Conservation (phyloP, 2,329 filamentous ascomycete genomes). For the Drechslerella stenobrocha region DNA sequence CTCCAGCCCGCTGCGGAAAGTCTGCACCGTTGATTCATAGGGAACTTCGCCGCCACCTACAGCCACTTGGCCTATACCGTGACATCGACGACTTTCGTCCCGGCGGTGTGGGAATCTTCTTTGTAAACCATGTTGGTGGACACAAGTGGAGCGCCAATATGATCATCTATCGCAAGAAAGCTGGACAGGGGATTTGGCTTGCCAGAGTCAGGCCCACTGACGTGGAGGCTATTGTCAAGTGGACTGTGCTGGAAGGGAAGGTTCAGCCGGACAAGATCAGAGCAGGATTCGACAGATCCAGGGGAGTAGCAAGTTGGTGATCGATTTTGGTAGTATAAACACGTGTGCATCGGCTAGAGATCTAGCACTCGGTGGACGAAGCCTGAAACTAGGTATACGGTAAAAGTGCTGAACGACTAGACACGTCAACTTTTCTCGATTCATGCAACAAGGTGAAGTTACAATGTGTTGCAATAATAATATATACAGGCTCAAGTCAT, state of each 20-base stretch:
- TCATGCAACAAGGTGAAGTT: no score
- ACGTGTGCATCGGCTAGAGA: not conserved
- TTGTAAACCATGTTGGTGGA: slow-evolving; percentile 92
- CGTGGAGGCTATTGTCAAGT: slow-evolving; percentile 73
- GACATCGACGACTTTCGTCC: slow-evolving; percentile 86
- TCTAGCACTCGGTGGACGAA: not conserved
- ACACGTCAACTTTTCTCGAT: no score
- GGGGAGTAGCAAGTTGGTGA: slow-evolving; percentile 84
- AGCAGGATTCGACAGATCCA: slow-evolving; percentile 84
- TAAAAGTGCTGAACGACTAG: not conserved
- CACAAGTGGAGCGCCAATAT: slow-evolving; percentile 97
- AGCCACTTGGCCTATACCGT: slow-evolving; percentile 79
- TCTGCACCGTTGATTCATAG: slow-evolving; percentile 84
- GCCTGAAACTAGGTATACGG: not conserved
- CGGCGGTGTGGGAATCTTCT: slow-evolving; percentile 92
- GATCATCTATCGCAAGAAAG: slow-evolving; percentile 73
- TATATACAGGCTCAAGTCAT: no score
- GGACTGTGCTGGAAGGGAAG: slow-evolving; percentile 89
- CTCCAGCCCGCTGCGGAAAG: slow-evolving; percentile 78
- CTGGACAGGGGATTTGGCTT: slow-evolving; percentile 54
- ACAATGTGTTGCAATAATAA: no score
- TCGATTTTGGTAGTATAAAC: not conserved
- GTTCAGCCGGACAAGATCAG: slow-evolving; percentile 88
- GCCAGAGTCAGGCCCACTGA: slow-evolving; percentile 54
- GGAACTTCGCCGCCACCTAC: slow-evolving; percentile 86